phyloP scores from a whole-genome alignment of 495 filamentous ascomycete genomes.

The Penicillium argentinense region DNA sequence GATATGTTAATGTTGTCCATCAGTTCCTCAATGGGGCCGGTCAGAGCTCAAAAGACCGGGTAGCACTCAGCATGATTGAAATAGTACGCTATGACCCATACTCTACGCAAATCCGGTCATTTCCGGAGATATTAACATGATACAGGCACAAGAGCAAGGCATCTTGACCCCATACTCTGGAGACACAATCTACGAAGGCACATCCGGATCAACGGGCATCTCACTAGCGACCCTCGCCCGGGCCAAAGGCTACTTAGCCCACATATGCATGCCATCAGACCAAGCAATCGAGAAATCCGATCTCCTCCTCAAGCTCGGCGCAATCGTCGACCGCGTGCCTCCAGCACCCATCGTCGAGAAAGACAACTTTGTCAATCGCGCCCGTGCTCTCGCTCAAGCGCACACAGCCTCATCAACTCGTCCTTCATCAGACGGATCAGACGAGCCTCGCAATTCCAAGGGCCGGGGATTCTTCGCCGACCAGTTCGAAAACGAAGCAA shows the following conservation, averaged over 20 bases:
- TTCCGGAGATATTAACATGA: not conserved
- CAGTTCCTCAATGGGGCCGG: slow-evolving; percentile 92
- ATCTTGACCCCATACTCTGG: slow-evolving; percentile 76
- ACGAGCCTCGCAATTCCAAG: slow-evolving; percentile 13
- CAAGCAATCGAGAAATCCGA: slow-evolving; percentile 85
- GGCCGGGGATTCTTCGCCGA: slow-evolving; percentile 86
- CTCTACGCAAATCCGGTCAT: not conserved
- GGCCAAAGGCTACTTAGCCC: slow-evolving; percentile 84
- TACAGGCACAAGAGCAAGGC: slow-evolving; percentile 72
- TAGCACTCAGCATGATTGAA: slow-evolving; percentile 85
- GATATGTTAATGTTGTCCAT: no score
- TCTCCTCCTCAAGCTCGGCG: slow-evolving; percentile 86
- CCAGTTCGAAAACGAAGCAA: slow-evolving; percentile 89
- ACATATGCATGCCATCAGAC: slow-evolving; percentile 98
- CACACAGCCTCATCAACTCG: slow-evolving; percentile 58
- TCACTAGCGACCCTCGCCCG: slow-evolving; percentile 86
- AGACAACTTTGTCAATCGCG: slow-evolving; percentile 92
- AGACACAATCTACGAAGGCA: slow-evolving; percentile 96
- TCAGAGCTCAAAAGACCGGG: slow-evolving; percentile 91
- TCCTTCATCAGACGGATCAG: slow-evolving; percentile 4
- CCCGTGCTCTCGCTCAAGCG: slow-evolving; percentile 69
- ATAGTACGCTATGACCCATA: slow-evolving; percentile 44
- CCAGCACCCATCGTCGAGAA: slow-evolving; percentile 90
- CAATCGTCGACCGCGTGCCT: slow-evolving; percentile 81
- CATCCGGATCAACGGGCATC: slow-evolving; percentile 91